Percentiles rank a stretch among this genome's conserved stretches.
phyloP scores from a whole-genome alignment of 495 filamentous ascomycete species.

The Penicillium paxilli region DNA sequence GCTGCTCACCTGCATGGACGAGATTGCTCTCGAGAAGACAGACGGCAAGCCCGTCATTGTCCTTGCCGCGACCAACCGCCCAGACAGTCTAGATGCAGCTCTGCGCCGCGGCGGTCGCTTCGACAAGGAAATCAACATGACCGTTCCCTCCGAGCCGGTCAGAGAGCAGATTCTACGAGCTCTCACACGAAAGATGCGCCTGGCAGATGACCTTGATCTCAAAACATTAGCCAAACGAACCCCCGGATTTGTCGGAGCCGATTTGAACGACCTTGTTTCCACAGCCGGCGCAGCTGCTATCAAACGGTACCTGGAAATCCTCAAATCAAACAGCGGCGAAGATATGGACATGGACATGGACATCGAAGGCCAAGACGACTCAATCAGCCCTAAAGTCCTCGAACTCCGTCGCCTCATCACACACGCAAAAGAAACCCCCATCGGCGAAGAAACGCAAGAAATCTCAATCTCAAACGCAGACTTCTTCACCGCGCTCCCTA shows the following conservation, averaged over 20 bases:
- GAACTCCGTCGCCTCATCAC: constrained; percentile 55
- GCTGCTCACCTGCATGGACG: constrained; percentile 85
- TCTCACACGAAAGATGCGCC: constrained; percentile 66
- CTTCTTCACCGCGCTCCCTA: constrained; percentile 75
- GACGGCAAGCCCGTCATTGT: constrained; percentile 90
- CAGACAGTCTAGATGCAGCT: constrained; percentile 86
- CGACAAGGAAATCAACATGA: constrained; percentile 90
- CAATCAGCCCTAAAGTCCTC: constrained; percentile 46
- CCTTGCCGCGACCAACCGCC: constrained; percentile 89
- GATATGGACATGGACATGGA: constrained; percentile 60
- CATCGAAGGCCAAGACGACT: constrained; percentile 30
- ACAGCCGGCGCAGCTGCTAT: constrained; percentile 68
- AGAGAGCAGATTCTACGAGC: constrained; percentile 82
- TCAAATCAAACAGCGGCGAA: constrained; percentile 49
- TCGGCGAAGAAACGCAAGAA: constrained; percentile 42
- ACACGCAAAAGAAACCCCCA: constrained; percentile 50
- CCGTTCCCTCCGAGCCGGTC: constrained; percentile 84
- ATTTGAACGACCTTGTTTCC: constrained; percentile 80
- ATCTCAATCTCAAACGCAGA: constrained; percentile 60
- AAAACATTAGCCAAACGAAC: constrained; percentile 81
- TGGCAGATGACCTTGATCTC: constrained; percentile 76
- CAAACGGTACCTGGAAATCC: constrained; percentile 55
- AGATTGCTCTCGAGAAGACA: constrained; percentile 77
- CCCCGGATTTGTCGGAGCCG: constrained; percentile 94
- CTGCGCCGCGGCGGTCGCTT: constrained; percentile 85